A percentile compares a stretch with the other conserved stretches of the same genome.
phyloP scores from a whole-genome alignment of 169 alveolate genomes.

The Theileria orientalis region DNA sequence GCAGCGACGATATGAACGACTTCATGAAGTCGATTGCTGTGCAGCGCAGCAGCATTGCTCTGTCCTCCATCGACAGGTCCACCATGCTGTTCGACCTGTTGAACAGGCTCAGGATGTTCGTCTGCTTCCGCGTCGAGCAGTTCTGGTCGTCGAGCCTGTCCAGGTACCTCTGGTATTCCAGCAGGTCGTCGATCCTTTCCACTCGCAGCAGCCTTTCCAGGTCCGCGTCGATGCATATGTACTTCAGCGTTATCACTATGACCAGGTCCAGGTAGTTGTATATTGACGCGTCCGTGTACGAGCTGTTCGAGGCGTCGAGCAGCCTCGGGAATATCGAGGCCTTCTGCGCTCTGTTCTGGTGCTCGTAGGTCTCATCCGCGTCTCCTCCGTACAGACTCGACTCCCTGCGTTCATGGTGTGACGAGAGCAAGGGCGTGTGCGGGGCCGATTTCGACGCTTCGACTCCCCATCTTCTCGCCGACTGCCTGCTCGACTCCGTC shows the following conservation, averaged over 20 bases:
- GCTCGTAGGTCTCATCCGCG: too few relatives aligned
- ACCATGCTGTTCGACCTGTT: not conserved
- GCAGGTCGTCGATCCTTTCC: slow-evolving; percentile 33
- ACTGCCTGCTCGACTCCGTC: not conserved
- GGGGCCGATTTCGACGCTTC: not conserved
- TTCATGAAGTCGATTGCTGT: slow-evolving; percentile 68
- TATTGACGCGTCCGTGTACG: slow-evolving; percentile 57
- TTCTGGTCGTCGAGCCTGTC: too few relatives aligned
- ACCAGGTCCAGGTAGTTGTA: slow-evolving; percentile 58
- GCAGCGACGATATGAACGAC: slow-evolving; percentile 52
- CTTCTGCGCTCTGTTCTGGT: not conserved
- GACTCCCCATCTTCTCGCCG: not conserved
- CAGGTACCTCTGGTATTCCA: too few relatives aligned
- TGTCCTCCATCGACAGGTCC: slow-evolving; percentile 28
- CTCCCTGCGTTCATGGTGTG: not conserved
- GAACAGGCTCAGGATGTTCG: too few relatives aligned
- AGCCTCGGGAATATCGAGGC: slow-evolving; percentile 32
- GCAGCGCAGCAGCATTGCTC: slow-evolving; percentile 49
- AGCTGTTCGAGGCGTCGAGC: slow-evolving; percentile 29
- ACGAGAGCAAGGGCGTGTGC: not conserved
- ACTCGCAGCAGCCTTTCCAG: slow-evolving; percentile 23
- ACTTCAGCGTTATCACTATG: slow-evolving; percentile 51
- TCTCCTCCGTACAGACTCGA: too few relatives aligned
- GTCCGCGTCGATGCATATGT: slow-evolving; percentile 55
- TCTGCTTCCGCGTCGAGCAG: too few relatives aligned